phyloP scores from a whole-genome alignment of 495 filamentous ascomycete genomes.

The Neurospora discreta region DNA sequence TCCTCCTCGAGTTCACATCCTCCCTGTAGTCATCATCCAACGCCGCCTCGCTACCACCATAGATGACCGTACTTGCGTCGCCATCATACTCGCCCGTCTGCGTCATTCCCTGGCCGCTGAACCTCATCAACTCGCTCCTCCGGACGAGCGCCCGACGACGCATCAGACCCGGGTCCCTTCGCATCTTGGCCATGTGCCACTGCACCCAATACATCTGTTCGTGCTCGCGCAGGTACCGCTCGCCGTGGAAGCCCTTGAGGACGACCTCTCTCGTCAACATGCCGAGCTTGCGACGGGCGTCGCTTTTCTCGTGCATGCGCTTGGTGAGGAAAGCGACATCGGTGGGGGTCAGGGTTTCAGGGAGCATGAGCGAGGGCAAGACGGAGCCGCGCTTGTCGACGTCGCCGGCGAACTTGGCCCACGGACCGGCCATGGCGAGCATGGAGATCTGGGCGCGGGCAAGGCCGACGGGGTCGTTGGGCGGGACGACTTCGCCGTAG shows the following conservation, averaged over 20 bases:
- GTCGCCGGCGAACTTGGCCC: slow-evolving; percentile 27
- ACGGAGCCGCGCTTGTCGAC: slow-evolving; percentile 9
- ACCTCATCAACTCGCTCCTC: background rate
- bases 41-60: background rate
- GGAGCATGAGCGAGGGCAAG: slow-evolving; percentile 35
- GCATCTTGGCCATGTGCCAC: slow-evolving; percentile 14
- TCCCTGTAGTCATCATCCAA: background rate
- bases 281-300: slow-evolving; percentile 46
- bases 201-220: slow-evolving; percentile 59
- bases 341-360: slow-evolving; percentile 30
- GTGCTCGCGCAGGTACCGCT: slow-evolving; percentile 55
- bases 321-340: slow-evolving; percentile 44
- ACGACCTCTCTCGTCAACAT: slow-evolving; percentile 51
- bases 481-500: slow-evolving; percentile 52
- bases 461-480: slow-evolving; percentile 48
- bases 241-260: slow-evolving; percentile 48
- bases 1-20: background rate
- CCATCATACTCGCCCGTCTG: background rate
- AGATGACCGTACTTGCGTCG: background rate
- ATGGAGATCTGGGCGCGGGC: slow-evolving; percentile 53
- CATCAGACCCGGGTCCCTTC: background rate
- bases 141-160: background rate
- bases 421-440: slow-evolving; percentile 49
- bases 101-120: background rate
- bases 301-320: slow-evolving; percentile 52